A percentile compares a stretch with the other conserved stretches of the same genome.
phyloP scores from a whole-genome alignment of 2,329 filamentous ascomycete species.

The Ophiostoma australiae region DNA sequence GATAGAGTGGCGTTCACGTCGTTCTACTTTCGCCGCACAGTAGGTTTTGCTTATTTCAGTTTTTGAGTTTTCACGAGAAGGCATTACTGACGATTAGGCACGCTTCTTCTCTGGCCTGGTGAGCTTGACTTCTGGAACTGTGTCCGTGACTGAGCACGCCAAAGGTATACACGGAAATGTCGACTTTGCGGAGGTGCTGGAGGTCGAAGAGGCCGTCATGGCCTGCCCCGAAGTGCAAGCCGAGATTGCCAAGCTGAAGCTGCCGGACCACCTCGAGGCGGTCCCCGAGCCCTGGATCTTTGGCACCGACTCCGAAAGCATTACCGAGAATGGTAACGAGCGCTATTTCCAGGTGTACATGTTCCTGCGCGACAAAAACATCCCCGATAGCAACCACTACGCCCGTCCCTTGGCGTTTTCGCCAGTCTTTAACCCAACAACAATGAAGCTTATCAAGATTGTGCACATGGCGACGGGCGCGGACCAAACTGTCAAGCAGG shows the following conservation, averaged over 20 bases:
- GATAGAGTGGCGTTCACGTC: constrained; percentile 50
- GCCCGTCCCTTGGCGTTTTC: constrained; percentile 51
- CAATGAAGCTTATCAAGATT: constrained; percentile 41
- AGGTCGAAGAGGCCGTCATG: constrained; percentile 52
- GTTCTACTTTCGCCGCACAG: constrained; percentile 56
- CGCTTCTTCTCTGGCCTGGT: constrained; percentile 37
- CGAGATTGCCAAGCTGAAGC: constrained; percentile 56
- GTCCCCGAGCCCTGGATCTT: constrained; percentile 63
- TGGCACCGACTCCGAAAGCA: constrained; percentile 44
- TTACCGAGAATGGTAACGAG: not conserved
- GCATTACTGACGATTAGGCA: constrained; percentile 30
- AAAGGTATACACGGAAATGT: constrained; percentile 54
- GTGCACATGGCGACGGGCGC: constrained; percentile 46
- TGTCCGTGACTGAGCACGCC: constrained; percentile 56
- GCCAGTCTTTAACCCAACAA: constrained; percentile 52
- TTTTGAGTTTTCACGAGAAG: too few relatives aligned
- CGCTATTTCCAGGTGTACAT: constrained; percentile 56
- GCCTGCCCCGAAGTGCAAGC: constrained; percentile 53
- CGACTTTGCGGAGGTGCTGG: constrained; percentile 57
- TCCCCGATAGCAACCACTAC: constrained; percentile 59
- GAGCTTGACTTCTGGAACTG: constrained; percentile 46
- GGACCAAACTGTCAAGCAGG: constrained; percentile 42
- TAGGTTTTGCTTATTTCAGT: not conserved
- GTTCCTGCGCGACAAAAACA: constrained; percentile 59
- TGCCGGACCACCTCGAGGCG: constrained; percentile 55